Evolutionary conservation across 148 eudicot species (phyloP), one percentile per base, ranked within the genome.

Genomic region (Chenopodium album): DNA sequence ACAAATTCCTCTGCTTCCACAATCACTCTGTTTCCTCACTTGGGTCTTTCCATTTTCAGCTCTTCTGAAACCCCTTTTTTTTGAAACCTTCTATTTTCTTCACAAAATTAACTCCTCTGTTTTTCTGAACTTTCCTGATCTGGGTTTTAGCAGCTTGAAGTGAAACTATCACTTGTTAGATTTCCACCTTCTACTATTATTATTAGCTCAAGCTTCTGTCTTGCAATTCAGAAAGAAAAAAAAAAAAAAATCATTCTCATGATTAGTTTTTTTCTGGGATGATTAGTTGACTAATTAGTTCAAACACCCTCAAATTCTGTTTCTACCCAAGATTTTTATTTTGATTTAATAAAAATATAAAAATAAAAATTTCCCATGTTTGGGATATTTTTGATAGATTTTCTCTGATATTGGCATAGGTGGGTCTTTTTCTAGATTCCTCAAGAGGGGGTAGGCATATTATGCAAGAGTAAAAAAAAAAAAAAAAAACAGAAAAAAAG

Each of bases 391-490:
- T 83, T 78, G 80, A 34, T 83, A 79, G 78, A 81, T 85, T 81
- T 81, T 64, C 1, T 67, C 37, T 76, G 79, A 63, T 62, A 47
- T 46, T 63, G 23, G 79, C 28, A 77, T 87, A 86, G 83, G 84
- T 86, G 90, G 86, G 87, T 90, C 87, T 88, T 89, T 89, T 81
- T 64, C 75, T 75, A 93, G 97, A 95, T 95, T 95, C 98, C 88
- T 87, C 73, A 78, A 83, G 76, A 48, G 59, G 73, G 73, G 76
- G 76, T 80, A 79, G 84, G 85, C 80, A 79, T 56, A 56, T 56
- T 76, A 80, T 71, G 84, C 48, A 56, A 70, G 78, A 75, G 65
- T 71, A 78, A n/a, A 79, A 79, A 71, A 73, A 68, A 62, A 62
- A 48, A 50, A 68, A 29, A 9, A 4, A 66, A 73, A 54, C 2